Evolutionary conservation across 73 alveolate genomes (phyloP), one percentile per base, ranked within the genome.

Genomic region (Urostyla sp.): DNA sequence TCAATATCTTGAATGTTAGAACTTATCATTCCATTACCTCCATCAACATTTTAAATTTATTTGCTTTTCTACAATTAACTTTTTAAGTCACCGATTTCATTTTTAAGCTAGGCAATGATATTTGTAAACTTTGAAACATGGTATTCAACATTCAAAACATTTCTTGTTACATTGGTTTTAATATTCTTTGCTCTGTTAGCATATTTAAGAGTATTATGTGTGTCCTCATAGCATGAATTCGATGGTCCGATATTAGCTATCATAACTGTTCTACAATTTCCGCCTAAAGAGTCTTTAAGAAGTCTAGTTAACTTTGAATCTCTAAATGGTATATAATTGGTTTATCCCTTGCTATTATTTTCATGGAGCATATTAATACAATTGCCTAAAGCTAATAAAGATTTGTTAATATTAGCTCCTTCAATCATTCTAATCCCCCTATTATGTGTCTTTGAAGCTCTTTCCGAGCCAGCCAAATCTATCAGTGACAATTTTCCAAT

Each of bases 141-240:
- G 80, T 97, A 95, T 51, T 92, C 97, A 0, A 98, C 99, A 76
- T 89, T 92, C 36, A 94, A 87, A 20, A 96, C 94, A 81, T 97
- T 98, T 74, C 98, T 90, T 52, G 89, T 84, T 10, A 95, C 98
- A 8, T 84, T 81, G 24, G 98, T 96, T 87, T 97, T 96, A 57
- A 98, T 98, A 90, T 98, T 96, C 81, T 98, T 98, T 45, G 99
- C 99, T 61, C 99, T 90, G 91, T 97, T 98, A 27, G 99, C 99
- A 89, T 98, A 98, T 66, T 97, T 97, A 54, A 98, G 87, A n/a
- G 99, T 97, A 79, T 98, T 98, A 79, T 95, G 91, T n/a, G 99
- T 97, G 84, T 98, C 99, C 84, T 98, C 99, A 86, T 86, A 96
- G 67, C 95, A 50, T 43, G 75, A 75, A 31, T 84, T 87, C 43